Evolutionary conservation across 352 stramenopile genomes (phyloP).

Genomic region (Pythium brachiatum): DNA sequence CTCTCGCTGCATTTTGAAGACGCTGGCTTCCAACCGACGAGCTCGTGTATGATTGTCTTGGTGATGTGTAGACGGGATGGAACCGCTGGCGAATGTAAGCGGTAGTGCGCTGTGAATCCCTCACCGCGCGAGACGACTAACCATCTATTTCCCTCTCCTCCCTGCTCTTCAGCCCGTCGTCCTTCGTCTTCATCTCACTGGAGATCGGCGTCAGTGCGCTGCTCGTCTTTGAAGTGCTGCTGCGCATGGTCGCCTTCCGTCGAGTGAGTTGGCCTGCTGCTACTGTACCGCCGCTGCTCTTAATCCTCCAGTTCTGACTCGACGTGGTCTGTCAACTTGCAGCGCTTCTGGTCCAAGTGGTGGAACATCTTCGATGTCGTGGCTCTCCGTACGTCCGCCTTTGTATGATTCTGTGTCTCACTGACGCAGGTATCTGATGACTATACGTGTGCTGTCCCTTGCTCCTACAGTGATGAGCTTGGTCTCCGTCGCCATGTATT

Average conservation of each 20-base stretch:
- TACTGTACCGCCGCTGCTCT: too few species aligned
- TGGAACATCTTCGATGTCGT: constrained; percentile 84
- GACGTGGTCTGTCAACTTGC: not conserved
- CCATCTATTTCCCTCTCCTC: not conserved
- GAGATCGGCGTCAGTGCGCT: constrained; percentile 75
- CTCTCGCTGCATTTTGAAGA: not conserved
- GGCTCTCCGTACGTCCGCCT: constrained; percentile 41
- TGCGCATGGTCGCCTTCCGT: constrained; percentile 82
- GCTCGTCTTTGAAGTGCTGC: constrained; percentile 74
- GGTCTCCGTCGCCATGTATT: constrained; percentile 78
- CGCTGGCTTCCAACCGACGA: not conserved
- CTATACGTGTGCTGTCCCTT: not conserved
- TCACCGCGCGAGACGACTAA: not conserved
- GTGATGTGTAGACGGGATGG: constrained; percentile 43
- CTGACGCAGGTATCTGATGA: not conserved
- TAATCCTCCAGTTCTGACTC: not conserved
- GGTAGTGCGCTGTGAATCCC: not conserved
- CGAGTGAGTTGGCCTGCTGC: constrained; percentile 36
- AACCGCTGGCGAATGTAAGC: constrained; percentile 78
- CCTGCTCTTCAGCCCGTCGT: constrained; percentile 17
- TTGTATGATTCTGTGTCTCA: not conserved
- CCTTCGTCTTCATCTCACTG: constrained; percentile 74
- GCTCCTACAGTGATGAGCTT: constrained; percentile 60
- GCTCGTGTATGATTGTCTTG: constrained; percentile 7
- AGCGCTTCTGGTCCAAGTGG: constrained; percentile 85